phyloP scores from a whole-genome alignment of 78 protist genomes.

The Anaeramoeba flamelloides region DNA sequence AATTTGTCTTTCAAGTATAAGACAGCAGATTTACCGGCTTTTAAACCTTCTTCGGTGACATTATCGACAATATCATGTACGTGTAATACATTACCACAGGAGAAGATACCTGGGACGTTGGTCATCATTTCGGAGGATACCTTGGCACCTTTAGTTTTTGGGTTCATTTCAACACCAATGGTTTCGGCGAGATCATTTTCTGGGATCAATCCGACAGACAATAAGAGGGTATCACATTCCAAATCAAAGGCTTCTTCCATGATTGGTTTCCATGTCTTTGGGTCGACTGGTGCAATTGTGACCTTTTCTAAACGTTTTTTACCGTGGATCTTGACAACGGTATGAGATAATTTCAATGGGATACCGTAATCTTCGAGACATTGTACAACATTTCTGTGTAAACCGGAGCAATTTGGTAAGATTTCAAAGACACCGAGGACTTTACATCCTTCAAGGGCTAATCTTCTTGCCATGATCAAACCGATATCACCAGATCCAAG shows the following conservation, averaged over 20 bases:
- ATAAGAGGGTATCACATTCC: not conserved
- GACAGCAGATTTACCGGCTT: not conserved
- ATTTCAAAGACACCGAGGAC: not conserved
- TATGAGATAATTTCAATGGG: not conserved
- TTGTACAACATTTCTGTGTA: not conserved
- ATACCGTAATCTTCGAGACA: not conserved
- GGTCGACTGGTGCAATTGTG: not conserved
- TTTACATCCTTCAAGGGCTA: not conserved
- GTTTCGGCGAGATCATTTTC: not conserved
- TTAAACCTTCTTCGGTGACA: not conserved
- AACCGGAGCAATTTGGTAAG: not conserved
- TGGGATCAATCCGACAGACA: not conserved
- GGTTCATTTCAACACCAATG: not conserved
- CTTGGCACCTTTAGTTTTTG: not conserved
- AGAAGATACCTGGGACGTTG: not conserved
- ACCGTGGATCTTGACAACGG: not conserved
- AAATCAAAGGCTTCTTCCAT: not conserved
- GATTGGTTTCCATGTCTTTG: not conserved
- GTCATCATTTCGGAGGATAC: not conserved
- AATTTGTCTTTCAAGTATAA: not conserved
- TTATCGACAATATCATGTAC: not conserved
- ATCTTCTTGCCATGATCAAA: slow-evolving; percentile 1
- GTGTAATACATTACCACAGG: not conserved
- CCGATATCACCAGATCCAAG: not conserved
- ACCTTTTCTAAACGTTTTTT: not conserved